A percentile compares a stretch with the other conserved stretches of the same genome.
phyloP scores from a whole-genome alignment of 192 early-diverging fungal species.

The Mortierella claussenii region DNA sequence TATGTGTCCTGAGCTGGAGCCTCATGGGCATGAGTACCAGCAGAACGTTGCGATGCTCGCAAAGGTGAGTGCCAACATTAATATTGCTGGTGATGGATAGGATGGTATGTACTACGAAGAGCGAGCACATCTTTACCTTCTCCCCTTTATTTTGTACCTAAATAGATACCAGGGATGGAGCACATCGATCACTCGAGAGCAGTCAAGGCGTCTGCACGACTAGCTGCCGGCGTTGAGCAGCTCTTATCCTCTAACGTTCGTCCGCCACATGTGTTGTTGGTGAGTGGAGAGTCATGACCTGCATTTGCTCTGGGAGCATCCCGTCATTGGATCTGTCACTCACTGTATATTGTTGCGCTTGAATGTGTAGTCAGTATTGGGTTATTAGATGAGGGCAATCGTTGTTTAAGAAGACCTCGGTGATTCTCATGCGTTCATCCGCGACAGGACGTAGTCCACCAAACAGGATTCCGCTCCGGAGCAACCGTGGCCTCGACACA shows the following conservation, averaged over 20 bases:
- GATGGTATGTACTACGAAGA: neutral
- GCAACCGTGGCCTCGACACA: slow-evolving; percentile 75
- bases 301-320: neutral
- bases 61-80: slow-evolving; percentile 59
- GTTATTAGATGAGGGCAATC: slow-evolving; percentile 67
- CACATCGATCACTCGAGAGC: slow-evolving; percentile 70
- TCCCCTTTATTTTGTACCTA: neutral
- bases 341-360: neutral
- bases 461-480: slow-evolving; percentile 92
- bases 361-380: neutral
- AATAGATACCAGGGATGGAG: slow-evolving; percentile 63
- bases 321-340: too few relatives aligned
- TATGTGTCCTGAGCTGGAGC: slow-evolving; percentile 93
- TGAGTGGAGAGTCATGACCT: slow-evolving; percentile 35
- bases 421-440: slow-evolving; percentile 81
- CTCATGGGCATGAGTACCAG: slow-evolving; percentile 84
- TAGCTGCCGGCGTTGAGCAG: slow-evolving; percentile 87
- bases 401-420: slow-evolving; percentile 66
- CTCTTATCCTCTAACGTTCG: slow-evolving; percentile 90
- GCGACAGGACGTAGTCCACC: slow-evolving; percentile 87
- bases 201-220: slow-evolving; percentile 86
- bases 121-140: neutral
- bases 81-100: neutral
- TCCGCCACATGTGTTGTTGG: slow-evolving; percentile 75
- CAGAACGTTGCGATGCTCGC: slow-evolving; percentile 77